These are phyloP conservation scores for Voacanga thouarsii DNA, from an alignment of 257 asterid species.

Conservation along the genomic window DNA sequence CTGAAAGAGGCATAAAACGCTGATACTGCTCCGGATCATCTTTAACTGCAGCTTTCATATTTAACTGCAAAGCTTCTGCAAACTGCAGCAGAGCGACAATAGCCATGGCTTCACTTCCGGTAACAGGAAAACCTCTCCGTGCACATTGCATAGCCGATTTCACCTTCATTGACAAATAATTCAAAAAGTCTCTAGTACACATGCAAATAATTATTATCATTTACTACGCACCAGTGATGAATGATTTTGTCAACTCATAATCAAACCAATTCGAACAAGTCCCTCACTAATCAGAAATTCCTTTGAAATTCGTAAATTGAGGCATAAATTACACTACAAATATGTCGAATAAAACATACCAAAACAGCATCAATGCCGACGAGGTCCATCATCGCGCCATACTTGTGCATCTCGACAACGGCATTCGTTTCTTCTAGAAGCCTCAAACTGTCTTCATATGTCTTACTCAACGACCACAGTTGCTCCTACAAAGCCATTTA, in stretches of 20 bases:
- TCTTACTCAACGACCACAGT: constrained; percentile 54
- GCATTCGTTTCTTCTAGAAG: constrained; percentile 86
- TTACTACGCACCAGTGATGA: background rate
- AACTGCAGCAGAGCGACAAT: constrained; percentile 53
- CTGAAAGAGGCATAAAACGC: constrained; percentile 83
- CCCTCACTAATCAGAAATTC: background rate
- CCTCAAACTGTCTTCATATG: constrained; percentile 55
- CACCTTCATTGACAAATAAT: constrained; percentile 54
- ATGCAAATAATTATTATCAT: background rate
- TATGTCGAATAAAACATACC: constrained; percentile 35
- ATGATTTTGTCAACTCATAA: background rate
- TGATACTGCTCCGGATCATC: constrained; percentile 68
- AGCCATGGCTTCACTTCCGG: constrained; percentile 75
- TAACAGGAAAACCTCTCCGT: constrained; percentile 57
- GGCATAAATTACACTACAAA: constrained; percentile 1
- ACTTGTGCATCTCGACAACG: constrained; percentile 79
- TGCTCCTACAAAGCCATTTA: constrained; percentile 46
- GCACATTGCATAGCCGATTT: constrained; percentile 59
- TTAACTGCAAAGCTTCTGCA: constrained; percentile 62
- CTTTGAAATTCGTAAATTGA: constrained; percentile 1
- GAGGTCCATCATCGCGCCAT: constrained; percentile 86
- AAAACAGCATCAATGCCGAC: constrained; percentile 54
- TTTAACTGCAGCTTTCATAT: constrained; percentile 78
- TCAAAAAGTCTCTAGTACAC: background rate
- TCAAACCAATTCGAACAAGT: background rate